Evolutionary conservation across 2,329 filamentous ascomycete species (phyloP).

Genomic region (Ophiostoma triangulosporum): DNA sequence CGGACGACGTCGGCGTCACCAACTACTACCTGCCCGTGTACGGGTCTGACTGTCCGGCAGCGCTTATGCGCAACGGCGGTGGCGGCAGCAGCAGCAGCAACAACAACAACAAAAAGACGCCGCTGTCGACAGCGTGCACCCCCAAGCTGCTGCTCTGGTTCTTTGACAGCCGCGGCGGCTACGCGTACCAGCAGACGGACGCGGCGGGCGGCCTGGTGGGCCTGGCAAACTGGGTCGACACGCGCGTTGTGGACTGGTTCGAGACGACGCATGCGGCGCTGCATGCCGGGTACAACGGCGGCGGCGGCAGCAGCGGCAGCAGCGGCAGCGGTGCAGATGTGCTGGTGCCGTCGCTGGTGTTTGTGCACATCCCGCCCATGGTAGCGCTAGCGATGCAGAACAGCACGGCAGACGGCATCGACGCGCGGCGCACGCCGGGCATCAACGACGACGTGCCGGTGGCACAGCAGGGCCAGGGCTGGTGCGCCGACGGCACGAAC

Average conservation of each 20-base stretch:
- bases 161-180: constrained; percentile 43
- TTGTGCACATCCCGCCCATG: constrained; percentile 33
- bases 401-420: constrained; percentile 9
- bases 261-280: constrained; percentile 22
- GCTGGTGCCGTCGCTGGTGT: constrained; percentile 30
- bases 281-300: constrained; percentile 14
- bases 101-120: not conserved
- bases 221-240: constrained; percentile 30
- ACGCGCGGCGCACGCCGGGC: constrained; percentile 20
- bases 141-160: constrained; percentile 41
- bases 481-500: constrained; percentile 18
- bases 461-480: constrained; percentile 21
- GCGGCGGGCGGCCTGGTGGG: constrained; percentile 12
- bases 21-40: constrained; percentile 23
- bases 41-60: constrained; percentile 10
- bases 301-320: not conserved
- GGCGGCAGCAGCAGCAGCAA: too few species aligned
- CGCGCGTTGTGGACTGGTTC: constrained; percentile 32
- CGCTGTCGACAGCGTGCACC: constrained; percentile 9
- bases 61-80: not conserved
- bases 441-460: constrained; percentile 22
- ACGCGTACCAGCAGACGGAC: constrained; percentile 22
- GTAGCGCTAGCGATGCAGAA: constrained; percentile 19
- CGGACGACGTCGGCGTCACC: constrained; percentile 14
- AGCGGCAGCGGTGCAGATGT: constrained; percentile 6